phyloP scores from a whole-genome alignment of 106 monocot genomes.

The Dioscorea dumetorum region DNA sequence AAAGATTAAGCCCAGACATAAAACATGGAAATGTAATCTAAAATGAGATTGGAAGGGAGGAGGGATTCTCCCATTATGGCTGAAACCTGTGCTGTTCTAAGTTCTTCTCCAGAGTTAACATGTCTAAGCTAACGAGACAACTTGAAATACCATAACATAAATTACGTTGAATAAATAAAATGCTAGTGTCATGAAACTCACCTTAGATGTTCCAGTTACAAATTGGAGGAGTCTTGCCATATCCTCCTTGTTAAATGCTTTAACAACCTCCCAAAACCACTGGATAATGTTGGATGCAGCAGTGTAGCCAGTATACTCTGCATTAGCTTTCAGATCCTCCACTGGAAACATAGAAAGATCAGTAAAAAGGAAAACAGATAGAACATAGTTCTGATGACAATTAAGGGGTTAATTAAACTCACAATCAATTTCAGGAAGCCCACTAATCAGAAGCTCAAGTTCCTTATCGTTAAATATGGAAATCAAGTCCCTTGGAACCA shows the following conservation, averaged over 20 bases:
- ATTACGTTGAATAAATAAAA: too few relatives aligned
- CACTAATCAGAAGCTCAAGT: conserved; percentile 70
- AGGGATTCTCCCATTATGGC: too few relatives aligned
- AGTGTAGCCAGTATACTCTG: conserved; percentile 69
- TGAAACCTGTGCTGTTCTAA: too few relatives aligned
- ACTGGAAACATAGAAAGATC: conserved; percentile 25
- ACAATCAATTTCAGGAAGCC: conserved; percentile 81
- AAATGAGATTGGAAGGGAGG: too few relatives aligned
- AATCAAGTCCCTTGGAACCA: conserved; percentile 52
- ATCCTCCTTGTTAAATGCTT: conserved; percentile 73
- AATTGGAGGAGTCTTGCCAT: conserved; percentile 69
- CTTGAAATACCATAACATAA: too few relatives aligned
- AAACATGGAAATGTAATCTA: too few relatives aligned
- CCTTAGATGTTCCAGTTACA: conserved; percentile 82
- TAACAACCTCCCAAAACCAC: conserved; percentile 81
- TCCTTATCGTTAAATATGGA: conserved; percentile 78
- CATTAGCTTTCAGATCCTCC: conserved; percentile 60
- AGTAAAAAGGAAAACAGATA: background rate
- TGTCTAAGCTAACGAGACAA: too few relatives aligned
- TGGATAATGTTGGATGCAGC: conserved; percentile 45
- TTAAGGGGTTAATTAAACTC: conserved; percentile 9
- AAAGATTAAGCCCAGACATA: too few relatives aligned
- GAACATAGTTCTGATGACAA: background rate
- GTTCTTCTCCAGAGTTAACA: too few relatives aligned
- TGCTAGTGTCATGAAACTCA: conserved; percentile 6